phyloP scores from a whole-genome alignment of 1,284 basidiomycete species.

The Marasmius oreades region DNA sequence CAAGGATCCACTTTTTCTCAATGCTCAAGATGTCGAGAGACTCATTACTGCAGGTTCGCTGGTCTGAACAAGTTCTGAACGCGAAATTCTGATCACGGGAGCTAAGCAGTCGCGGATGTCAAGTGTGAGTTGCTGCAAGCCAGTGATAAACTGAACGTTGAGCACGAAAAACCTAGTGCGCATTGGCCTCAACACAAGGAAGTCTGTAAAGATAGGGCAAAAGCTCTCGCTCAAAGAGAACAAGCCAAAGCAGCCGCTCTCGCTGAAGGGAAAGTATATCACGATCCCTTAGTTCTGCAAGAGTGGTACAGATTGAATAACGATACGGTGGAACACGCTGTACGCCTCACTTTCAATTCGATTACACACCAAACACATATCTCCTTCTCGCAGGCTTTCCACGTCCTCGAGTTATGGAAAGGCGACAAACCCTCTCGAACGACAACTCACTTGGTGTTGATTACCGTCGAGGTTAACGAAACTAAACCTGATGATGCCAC shows the following conservation, averaged over 20 bases:
- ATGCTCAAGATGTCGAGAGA: slow-evolving; percentile 6
- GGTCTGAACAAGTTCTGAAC: neutral
- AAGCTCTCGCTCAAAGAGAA: neutral
- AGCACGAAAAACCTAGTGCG: neutral
- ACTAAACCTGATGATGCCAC: slow-evolving; percentile 8
- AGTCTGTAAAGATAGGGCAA: slow-evolving; percentile 9
- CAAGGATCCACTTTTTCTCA: slow-evolving; percentile 1
- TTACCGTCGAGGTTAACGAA: slow-evolving; percentile 7
- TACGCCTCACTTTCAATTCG: slow-evolving; percentile 1
- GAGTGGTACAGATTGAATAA: slow-evolving; percentile 11
- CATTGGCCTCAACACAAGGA: slow-evolving; percentile 13
- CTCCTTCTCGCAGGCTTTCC: slow-evolving; percentile 9
- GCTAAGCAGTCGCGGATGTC: slow-evolving; percentile 10
- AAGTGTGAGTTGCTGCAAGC: neutral
- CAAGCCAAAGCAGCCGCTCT: slow-evolving; percentile 6
- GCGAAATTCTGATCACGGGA: neutral
- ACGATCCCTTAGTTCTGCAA: slow-evolving; percentile 5
- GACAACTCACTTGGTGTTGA: slow-evolving; percentile 9
- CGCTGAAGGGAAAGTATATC: slow-evolving; percentile 4
- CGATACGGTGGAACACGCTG: slow-evolving; percentile 11
- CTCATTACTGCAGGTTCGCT: slow-evolving; percentile 13
- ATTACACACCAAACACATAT: neutral
- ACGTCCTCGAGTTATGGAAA: slow-evolving; percentile 10
- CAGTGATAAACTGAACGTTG: neutral
- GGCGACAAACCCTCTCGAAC: slow-evolving; percentile 3